Evolutionary conservation across 345 rosid genomes (phyloP).

Genomic region (Aegle marmelos): DNA sequence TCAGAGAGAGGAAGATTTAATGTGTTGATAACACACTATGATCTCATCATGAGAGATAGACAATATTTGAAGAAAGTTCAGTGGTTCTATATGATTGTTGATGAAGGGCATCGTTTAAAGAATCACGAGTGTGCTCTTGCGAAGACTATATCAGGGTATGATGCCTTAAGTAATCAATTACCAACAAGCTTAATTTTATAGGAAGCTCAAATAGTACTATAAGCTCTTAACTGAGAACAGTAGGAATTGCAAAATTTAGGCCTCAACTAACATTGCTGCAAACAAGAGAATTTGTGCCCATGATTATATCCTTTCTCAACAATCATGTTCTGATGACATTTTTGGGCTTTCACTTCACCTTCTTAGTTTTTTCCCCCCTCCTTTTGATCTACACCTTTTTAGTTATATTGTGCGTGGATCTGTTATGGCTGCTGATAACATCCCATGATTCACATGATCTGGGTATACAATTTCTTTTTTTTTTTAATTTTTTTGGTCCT

Average conservation of each 20-base stretch:
- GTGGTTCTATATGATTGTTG: slow-evolving; percentile 96
- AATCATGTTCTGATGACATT: background rate
- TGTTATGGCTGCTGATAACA: background rate
- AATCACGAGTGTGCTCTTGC: slow-evolving; percentile 95
- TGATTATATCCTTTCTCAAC: background rate
- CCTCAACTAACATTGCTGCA: background rate
- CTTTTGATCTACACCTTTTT: background rate
- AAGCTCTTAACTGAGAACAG: background rate
- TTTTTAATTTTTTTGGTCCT: background rate
- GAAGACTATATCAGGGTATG: slow-evolving; percentile 86
- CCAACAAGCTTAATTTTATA: background rate
- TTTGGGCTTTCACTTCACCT: background rate
- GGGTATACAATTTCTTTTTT: background rate
- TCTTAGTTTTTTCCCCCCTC: background rate
- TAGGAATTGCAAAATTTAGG: background rate
- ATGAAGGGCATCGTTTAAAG: slow-evolving; percentile 98
- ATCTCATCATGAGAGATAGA: slow-evolving; percentile 97
- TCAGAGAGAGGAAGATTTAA: slow-evolving; percentile 63
- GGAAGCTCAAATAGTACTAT: background rate
- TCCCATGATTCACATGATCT: slow-evolving; percentile 3
- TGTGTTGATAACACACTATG: slow-evolving; percentile 94
- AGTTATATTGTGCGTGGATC: background rate
- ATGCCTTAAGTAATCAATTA: slow-evolving; percentile 1
- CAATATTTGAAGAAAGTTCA: slow-evolving; percentile 82
- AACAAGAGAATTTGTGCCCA: background rate